Evolutionary conservation across 2,329 filamentous ascomycete species (phyloP), one percentile per base, ranked within the genome.

Genomic region (Capronia epimyces): DNA sequence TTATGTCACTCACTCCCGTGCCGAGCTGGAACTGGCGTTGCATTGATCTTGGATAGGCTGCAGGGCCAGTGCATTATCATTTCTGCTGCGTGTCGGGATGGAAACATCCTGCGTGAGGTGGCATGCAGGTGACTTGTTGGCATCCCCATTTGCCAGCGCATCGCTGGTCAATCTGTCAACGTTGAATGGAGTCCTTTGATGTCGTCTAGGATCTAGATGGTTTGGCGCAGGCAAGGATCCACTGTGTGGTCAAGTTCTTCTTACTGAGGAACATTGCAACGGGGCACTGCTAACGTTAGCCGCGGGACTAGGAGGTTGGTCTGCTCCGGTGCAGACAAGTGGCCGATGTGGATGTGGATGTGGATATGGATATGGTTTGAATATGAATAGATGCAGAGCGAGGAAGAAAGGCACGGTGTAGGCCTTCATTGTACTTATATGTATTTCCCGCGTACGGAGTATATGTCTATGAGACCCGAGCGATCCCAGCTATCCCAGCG

Each of bases 91-190:
- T 25, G 18, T 45, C 29, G 21, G 43, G 15, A 21, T 32, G 16
- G 43, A 39, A 29, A 22, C 31, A 36, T 22, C 2, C 18, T 36
- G 43, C 29, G 24, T 34, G n/a, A 10, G n/a, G 27, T n/a, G 12
- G 12, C 34, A 46, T 37, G 43, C 20, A 39, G 16, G 43, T 13
- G 32, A 20, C 21, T 15, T 39, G 20, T 37, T 39, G 43, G 32
- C 43, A 34, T 21, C 43, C 39, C 43, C 43, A 39, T 43, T 29
- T 46, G 43, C 43, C 43, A 46, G 43, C 43, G 22, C 43, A 46
- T 39, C 18, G 43, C 15, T 20, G 31, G 21, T 37, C 25, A 15
- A 29, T 7, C 13, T 25, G 20, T 25, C 18, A 37, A 20, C 8
- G 16, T 8, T 7, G 43, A 25, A 20, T 37, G 15, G 3, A 9